A percentile compares a stretch with the other conserved stretches of the same genome.
phyloP scores from a whole-genome alignment of 1,139 yeast genomes.

The Yamadazyma conglobata region DNA sequence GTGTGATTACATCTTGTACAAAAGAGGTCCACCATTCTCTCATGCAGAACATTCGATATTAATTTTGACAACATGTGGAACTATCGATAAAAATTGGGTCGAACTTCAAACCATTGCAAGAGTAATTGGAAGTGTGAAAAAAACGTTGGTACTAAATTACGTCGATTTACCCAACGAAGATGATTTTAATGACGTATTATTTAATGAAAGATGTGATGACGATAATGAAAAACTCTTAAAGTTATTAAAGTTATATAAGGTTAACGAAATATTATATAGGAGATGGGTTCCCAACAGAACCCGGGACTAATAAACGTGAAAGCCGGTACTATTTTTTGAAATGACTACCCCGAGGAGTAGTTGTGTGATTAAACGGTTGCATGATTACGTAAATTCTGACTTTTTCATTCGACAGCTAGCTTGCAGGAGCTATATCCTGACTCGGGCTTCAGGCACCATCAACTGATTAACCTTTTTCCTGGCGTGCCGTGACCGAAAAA shows the following conservation, averaged over 20 bases:
- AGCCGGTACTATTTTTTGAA: too few species aligned
- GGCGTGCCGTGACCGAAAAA: too few species aligned
- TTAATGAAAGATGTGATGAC: slow-evolving; percentile 5
- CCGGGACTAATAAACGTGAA: slow-evolving; percentile 51
- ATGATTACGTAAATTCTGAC: too few species aligned
- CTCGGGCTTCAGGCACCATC: too few species aligned
- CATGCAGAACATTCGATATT: slow-evolving; percentile 85
- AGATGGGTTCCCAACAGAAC: slow-evolving; percentile 86
- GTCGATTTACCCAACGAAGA: slow-evolving; percentile 51
- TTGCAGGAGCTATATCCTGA: too few species aligned
- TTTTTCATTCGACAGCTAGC: too few species aligned
- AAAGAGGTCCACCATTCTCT: slow-evolving; percentile 90
- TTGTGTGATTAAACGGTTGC: too few species aligned
- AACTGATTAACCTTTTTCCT: too few species aligned
- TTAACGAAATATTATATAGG: slow-evolving; percentile 65
- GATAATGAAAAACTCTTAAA: slow-evolving; percentile 11
- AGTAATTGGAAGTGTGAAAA: slow-evolving; percentile 84
- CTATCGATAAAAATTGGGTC: slow-evolving; percentile 44
- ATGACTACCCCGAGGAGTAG: too few species aligned
- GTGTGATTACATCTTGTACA: slow-evolving; percentile 73
- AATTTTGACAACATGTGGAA: slow-evolving; percentile 42
- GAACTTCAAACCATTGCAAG: slow-evolving; percentile 68
- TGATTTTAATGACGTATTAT: slow-evolving; percentile 22
- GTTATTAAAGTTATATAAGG: slow-evolving; percentile 39
- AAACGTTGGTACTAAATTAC: slow-evolving; percentile 66